Evolutionary conservation across 441 rosid species (phyloP).

Genomic region (Oxalis stricta): DNA sequence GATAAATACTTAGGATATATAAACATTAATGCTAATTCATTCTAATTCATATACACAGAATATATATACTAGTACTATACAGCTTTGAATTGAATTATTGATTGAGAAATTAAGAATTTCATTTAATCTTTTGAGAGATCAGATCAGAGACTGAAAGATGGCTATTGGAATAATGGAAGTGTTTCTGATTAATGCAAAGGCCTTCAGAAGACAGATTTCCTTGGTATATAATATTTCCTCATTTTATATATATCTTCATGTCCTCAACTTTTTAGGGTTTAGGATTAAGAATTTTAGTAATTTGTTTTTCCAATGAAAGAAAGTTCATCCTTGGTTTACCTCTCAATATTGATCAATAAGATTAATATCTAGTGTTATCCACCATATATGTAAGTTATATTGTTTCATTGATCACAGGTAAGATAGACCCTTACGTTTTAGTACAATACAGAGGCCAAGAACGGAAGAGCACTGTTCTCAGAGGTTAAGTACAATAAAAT

Average conservation of each 20-base stretch:
- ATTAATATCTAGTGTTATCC: too few relatives aligned
- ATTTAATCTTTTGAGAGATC: neutral
- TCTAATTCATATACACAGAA: too few relatives aligned
- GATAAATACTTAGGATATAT: too few relatives aligned
- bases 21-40: too few relatives aligned
- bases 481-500: constrained; percentile 39
- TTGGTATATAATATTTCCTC: constrained; percentile 19
- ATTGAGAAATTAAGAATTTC: neutral
- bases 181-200: constrained; percentile 43
- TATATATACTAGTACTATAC: too few relatives aligned
- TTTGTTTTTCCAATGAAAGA: too few relatives aligned
- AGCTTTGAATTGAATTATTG: too few relatives aligned
- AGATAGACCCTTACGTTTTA: constrained; percentile 61
- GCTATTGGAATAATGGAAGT: constrained; percentile 70
- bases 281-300: too few relatives aligned
- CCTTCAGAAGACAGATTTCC: constrained; percentile 42
- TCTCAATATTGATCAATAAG: too few relatives aligned
- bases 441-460: constrained; percentile 57
- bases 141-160: constrained; percentile 18
- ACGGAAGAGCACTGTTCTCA: constrained; percentile 46
- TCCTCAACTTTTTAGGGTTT: too few relatives aligned
- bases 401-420: constrained; percentile 17
- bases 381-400: too few relatives aligned
- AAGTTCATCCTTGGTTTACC: too few relatives aligned
- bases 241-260: neutral